Evolutionary conservation across 2,329 filamentous ascomycete genomes (phyloP).

Genomic region (Epichloe brachyelytri): DNA sequence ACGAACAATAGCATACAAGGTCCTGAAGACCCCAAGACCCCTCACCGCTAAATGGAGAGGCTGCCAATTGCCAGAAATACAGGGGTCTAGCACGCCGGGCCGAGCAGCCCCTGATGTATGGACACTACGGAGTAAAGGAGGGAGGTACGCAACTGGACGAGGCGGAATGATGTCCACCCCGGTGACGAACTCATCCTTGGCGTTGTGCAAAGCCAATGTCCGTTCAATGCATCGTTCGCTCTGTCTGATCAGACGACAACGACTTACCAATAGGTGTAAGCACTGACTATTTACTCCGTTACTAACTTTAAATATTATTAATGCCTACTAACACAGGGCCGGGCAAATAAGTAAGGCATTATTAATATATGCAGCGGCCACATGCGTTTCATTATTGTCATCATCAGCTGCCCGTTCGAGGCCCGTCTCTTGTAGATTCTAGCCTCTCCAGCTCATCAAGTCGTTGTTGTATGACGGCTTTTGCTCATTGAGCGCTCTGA

Average conservation of each 20-base stretch:
- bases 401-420: background rate
- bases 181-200: too few relatives aligned
- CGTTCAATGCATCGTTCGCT: too few relatives aligned
- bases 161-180: too few relatives aligned
- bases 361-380: background rate
- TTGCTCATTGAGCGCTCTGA: constrained; percentile 19
- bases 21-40: background rate
- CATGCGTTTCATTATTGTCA: background rate
- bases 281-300: too few relatives aligned
- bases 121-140: background rate
- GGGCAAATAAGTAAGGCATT: too few relatives aligned
- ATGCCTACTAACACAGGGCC: too few relatives aligned
- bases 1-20: background rate
- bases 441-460: constrained; percentile 20
- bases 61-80: background rate
- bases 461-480: constrained; percentile 23
- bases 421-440: background rate
- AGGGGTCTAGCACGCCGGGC: background rate
- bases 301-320: too few relatives aligned
- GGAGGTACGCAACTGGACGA: too few relatives aligned
- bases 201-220: too few relatives aligned
- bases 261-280: too few relatives aligned
- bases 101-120: background rate
- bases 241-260: too few relatives aligned
- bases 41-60: constrained; percentile 5